Base-by-base conservation (phyloP, 2,329 filamentous ascomycete genomes). In the Venturiaceae sp. region DNA sequence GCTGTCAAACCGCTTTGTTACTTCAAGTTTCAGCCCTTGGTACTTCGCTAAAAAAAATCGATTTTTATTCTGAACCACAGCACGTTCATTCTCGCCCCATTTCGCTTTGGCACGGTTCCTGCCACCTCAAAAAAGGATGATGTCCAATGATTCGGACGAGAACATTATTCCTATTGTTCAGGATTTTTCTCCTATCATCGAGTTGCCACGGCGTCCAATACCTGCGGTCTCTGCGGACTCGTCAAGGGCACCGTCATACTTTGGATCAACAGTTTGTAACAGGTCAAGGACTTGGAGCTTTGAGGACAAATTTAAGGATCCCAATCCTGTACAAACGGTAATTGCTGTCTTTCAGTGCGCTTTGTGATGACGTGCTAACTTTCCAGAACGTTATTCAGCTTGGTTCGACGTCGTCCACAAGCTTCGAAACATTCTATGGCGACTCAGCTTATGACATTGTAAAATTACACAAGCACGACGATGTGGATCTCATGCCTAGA, bases 371-470 rank as follows among this genome's bases (percentile, higher is more conserved):
- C n/a, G 8, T 44, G 23, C 53, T 56, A 11, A 44, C 34, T 3
- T 21, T 36, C 21, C 16, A 36, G 28, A 28, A 19, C 14, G 41
- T 39, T 6, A 33, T 30, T 28, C 36, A 26, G 26, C 36, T 39
- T 1, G 16, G 33, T 44, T 30, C 36, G 1, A 11, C 9, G 13
- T 56, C 53, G 14, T 41, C 34, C 34, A 39, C 53, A 13, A 39
- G 53, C n/a, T 56, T 56, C 34, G 82, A 84, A 62, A 80, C 77
- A 30, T 72, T 73, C 54, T 80, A 75, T 3, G 66, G 23, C 21
- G 41, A 47, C 23, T 53, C n/a, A n/a, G 39, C 37, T 16, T 52
- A 58, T 21, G 44, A 39, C 28, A 52, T 58, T 16, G 39, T 47
- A 4, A 52, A 50, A 58, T 32, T 58, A 14, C 57, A 57, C 41